Evolutionary conservation across 2,329 filamentous ascomycete species (phyloP), one percentile per base, ranked within the genome.

Genomic region (Mariannaea elegans): DNA sequence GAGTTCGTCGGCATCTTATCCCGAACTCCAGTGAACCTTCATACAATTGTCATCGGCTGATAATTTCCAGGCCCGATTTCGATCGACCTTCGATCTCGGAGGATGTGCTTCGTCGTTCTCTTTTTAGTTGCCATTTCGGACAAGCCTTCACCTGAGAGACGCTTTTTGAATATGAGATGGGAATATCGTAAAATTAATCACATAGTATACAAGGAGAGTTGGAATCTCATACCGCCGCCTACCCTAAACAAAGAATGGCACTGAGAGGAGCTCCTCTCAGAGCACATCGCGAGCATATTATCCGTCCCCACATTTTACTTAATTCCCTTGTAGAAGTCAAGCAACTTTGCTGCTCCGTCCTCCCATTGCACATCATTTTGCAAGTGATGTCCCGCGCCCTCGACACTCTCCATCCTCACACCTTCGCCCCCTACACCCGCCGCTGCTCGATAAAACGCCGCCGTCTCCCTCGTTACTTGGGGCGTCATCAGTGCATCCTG

Each of bases 301-400:
- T 16, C 2, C 45, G 7, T 18, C 23, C 42, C 27, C 12, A n/a
- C 23, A 14, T 10, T 24, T 63, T 23, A 27, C 23, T 50, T 53
- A 50, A 70, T 61, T 1, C 65, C 67, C 29, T 61, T 50, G 36
- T 79, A 74, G 67, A 82, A 86, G 0, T 64, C 67, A 19, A 80
- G 63, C 27, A 86, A 55, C 61, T 80, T 81, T 51, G 72, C 69
- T 1, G 80, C 82, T 1, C 82, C 83, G 2, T 76, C 68, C 53
- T 82, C 72, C 80, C 81, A 84, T 36, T 76, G 74, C 10, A 78
- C 70, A 64, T 86, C 82, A 55, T 86, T 84, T 67, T 85, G 82
- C 42, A 85, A 61, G 71, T 86, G 83, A 68, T 86, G 82, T 2
- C 79, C 83, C 3, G 81, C 75, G 3, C 76, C 77, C 3, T 76